These are phyloP conservation scores for Mucor piriformis DNA, from an alignment of 371 early-diverging fungal genomes.

Conservation along the genomic window DNA sequence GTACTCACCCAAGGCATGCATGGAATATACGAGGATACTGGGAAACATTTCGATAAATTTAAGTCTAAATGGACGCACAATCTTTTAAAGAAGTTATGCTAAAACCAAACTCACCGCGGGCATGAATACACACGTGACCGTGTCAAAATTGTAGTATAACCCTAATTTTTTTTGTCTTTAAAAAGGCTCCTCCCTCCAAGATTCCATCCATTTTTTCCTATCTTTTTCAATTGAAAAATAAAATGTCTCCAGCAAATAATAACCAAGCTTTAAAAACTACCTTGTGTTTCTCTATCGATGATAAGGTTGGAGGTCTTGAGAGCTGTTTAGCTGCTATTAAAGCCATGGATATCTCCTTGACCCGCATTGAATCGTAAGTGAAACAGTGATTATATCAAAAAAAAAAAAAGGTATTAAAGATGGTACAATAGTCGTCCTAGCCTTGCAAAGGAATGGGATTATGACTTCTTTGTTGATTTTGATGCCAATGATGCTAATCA, in stretches of 20 bases:
- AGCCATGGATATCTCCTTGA: slow-evolving; percentile 78
- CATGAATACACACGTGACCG: slow-evolving; percentile 11
- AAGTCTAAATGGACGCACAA: no score
- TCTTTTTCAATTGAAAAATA: background rate
- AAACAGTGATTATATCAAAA: background rate
- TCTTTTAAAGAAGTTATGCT: no score
- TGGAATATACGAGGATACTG: no score
- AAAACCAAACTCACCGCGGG: no score
- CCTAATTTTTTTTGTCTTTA: background rate
- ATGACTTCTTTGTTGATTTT: slow-evolving; percentile 95
- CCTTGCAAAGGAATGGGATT: slow-evolving; percentile 76
- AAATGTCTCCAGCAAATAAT: slow-evolving; percentile 19
- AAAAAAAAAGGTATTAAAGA: background rate
- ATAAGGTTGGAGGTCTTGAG: slow-evolving; percentile 87
- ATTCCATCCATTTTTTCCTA: background rate
- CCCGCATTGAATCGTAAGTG: slow-evolving; percentile 87
- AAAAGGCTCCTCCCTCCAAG: no score
- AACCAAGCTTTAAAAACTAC: slow-evolving; percentile 49
- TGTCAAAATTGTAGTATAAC: background rate
- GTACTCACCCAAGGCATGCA: no score
- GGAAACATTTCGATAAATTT: no score
- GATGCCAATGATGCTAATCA: slow-evolving; percentile 60
- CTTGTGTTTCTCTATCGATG: slow-evolving; percentile 81
- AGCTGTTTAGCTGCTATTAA: slow-evolving; percentile 79
- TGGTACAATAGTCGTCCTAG: slow-evolving; percentile 69